These are phyloP conservation scores for Actinomortierella ambigua DNA, from an alignment of 371 early-diverging fungal genomes.

Conservation along the genomic window DNA sequence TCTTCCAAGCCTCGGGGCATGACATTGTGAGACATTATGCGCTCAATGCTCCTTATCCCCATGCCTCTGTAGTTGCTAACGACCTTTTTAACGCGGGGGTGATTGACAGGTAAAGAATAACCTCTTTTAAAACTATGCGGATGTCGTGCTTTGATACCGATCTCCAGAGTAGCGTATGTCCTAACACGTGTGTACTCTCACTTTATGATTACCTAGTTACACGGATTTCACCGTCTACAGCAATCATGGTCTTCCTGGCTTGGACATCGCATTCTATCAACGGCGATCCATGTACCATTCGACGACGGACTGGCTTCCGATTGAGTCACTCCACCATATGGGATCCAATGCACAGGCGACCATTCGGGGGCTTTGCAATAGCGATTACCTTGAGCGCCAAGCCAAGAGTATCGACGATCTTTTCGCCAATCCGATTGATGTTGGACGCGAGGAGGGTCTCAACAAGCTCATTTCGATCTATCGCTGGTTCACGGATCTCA, in stretches of 20 bases:
- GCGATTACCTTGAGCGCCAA: slow-evolving; percentile 22
- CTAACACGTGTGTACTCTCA: no score
- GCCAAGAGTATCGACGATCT: no score
- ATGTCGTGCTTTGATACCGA: neutral
- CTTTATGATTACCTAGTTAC: slow-evolving; percentile 52
- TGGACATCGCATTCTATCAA: slow-evolving; percentile 75
- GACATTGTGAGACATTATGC: slow-evolving; percentile 50
- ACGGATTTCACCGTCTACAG: slow-evolving; percentile 71
- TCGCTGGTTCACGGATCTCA: slow-evolving; percentile 24
- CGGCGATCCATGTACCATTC: slow-evolving; percentile 41
- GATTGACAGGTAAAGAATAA: slow-evolving; percentile 55
- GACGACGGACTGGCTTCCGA: slow-evolving; percentile 21
- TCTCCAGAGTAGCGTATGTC: no score
- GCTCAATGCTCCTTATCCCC: slow-evolving; percentile 50
- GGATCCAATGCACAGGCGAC: slow-evolving; percentile 41
- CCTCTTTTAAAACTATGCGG: neutral
- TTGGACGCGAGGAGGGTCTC: neutral
- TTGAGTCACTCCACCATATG: slow-evolving; percentile 37
- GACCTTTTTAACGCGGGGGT: slow-evolving; percentile 62
- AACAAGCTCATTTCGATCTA: no score
- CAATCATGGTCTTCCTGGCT: slow-evolving; percentile 63
- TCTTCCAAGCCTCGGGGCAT: slow-evolving; percentile 69
- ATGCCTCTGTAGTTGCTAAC: slow-evolving; percentile 61
- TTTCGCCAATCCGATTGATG: no score
- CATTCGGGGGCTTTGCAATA: slow-evolving; percentile 28